Base-by-base conservation (phyloP, 108 stramenopile species). In the Stephanodiscus triporus region DNA sequence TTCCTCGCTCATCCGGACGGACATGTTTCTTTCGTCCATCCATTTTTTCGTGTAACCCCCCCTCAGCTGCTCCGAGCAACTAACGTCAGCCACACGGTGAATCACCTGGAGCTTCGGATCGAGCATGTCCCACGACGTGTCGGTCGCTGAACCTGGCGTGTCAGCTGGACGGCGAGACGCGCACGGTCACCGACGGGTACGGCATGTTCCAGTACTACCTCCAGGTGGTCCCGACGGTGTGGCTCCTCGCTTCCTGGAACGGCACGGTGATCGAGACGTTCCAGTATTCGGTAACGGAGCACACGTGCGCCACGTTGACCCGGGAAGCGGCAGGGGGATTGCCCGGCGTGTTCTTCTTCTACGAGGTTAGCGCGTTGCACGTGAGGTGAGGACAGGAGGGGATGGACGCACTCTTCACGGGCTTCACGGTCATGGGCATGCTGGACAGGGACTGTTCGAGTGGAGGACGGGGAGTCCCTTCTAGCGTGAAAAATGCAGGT, bases 251-350 rank as follows among this genome's bases (percentile, higher is more conserved):
- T n/a, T n/a, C n/a, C n/a, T n/a, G n/a, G n/a, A 88, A 93, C 57
- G 96, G 96, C 4, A 87, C 88, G 0, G 78, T 77, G 26, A 91
- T 97, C 53, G 71, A 85, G 45, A 95, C 91, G 26, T 96, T 96
- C 70, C 97, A 99, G 83, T 99, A 95, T 84, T 88, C 89, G 42
- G 98, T 98, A 29, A 98, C 98, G 67, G 98, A 99, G 63, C 98
- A 99, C 78, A 77, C 96, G 56, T n/a, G n/a, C 79, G 96, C 24
- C 98, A 98, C 81, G 94, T 98, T 6, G 82, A 85, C 29, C 95
- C 96, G 9, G 98, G 98, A 37, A 70, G 82, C 23, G 82, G 82
- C 26, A 84, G 95, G 43, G 98, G 97, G 47, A n/a, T 80, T 99
- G 26, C 98, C 97, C 7, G 97, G 98, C 13, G 95, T 99, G 9